Conservation (phyloP, 306 rosid genomes). For the Malus sieversii region DNA sequence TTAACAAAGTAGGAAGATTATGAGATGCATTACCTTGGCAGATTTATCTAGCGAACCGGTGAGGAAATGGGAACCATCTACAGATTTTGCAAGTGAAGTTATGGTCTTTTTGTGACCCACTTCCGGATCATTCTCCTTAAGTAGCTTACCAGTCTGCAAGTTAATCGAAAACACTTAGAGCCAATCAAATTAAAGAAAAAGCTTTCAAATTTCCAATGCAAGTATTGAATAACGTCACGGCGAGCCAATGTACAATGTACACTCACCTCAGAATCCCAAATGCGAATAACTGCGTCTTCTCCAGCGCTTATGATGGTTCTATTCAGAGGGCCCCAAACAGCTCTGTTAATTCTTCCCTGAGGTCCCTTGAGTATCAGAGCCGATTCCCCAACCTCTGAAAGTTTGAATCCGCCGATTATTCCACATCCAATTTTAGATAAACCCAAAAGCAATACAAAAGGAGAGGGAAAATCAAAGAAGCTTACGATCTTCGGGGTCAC, state of each 20-base stretch:
- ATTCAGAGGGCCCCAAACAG: constrained; percentile 91
- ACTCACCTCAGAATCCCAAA: constrained; percentile 89
- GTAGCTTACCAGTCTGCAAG: constrained; percentile 68
- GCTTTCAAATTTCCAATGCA: background rate
- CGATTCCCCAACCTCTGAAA: constrained; percentile 74
- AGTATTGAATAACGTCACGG: background rate
- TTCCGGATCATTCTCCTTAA: constrained; percentile 72
- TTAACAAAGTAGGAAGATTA: background rate
- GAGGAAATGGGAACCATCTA: constrained; percentile 71
- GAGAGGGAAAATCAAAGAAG: background rate
- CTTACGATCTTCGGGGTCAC: constrained; percentile 51
- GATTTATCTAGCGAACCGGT: constrained; percentile 90
- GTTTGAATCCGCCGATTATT: background rate
- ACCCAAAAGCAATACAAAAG: background rate
- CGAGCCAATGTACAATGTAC: background rate
- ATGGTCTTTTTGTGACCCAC: constrained; percentile 67
- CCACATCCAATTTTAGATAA: background rate
- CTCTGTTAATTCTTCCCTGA: constrained; percentile 88
- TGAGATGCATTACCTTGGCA: constrained; percentile 47
- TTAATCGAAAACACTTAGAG: background rate
- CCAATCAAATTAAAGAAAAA: background rate
- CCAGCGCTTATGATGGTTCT: constrained; percentile 77
- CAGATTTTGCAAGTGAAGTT: constrained; percentile 64
- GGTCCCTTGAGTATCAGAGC: constrained; percentile 64
- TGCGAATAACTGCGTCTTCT: constrained; percentile 74